Conservation (phyloP, 2,329 filamentous ascomycete genomes). For the Gnomoniopsis smithogilvyi region DNA sequence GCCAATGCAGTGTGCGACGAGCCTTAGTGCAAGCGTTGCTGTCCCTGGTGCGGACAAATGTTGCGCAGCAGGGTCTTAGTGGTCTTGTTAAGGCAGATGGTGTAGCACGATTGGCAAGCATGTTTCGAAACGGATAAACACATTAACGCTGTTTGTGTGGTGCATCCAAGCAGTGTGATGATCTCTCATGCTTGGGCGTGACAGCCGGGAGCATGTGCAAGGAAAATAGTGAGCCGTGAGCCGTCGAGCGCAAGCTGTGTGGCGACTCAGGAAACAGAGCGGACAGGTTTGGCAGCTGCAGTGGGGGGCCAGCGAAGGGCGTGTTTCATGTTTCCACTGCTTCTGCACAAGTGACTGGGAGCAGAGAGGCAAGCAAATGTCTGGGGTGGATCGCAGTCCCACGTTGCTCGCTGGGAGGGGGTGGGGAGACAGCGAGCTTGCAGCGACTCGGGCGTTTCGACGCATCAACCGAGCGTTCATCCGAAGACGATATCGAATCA, state of each 20-base stretch:
- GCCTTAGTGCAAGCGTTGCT: neutral
- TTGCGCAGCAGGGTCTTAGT: neutral
- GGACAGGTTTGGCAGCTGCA: neutral
- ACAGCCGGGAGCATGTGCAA: neutral
- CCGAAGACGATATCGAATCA: constrained; percentile 7
- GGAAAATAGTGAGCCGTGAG: neutral
- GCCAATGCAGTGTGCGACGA: neutral
- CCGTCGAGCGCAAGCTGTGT: too few relatives aligned
- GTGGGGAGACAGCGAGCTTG: neutral
- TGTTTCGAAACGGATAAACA: neutral
- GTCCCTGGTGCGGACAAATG: neutral
- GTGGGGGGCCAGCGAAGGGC: neutral
- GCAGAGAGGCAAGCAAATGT: neutral
- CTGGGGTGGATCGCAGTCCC: neutral
- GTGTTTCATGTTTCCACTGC: neutral
- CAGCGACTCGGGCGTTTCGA: neutral
- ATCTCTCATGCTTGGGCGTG: neutral
- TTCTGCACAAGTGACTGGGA: neutral
- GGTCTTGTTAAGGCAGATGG: neutral
- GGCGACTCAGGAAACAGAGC: neutral
- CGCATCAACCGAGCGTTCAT: neutral
- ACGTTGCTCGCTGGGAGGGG: neutral
- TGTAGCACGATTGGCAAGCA: neutral
- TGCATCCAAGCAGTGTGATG: too few relatives aligned
- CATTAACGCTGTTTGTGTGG: neutral